Evolutionary conservation across 2,329 filamentous ascomycete species (phyloP).

Genomic region (Colletotrichum tropicicola): DNA sequence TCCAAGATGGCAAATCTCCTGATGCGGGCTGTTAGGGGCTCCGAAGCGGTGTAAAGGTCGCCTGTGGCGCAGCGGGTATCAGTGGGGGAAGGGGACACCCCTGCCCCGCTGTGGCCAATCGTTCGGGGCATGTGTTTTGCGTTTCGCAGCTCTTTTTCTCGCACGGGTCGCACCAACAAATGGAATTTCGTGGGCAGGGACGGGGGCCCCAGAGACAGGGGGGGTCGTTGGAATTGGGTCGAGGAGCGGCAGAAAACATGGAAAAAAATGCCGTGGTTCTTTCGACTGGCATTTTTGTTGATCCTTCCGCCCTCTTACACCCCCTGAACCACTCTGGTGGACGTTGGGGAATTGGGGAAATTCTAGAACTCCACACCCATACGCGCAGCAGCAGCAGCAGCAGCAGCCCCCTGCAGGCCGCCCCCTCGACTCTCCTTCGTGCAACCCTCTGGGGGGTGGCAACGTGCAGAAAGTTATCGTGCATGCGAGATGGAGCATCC

Average conservation of each 20-base stretch:
- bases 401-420: no score
- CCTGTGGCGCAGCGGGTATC: constrained; percentile 29
- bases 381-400: not conserved
- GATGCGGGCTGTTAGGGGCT: constrained; percentile 18
- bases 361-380: constrained; percentile 5
- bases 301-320: not conserved
- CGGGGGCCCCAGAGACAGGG: no score
- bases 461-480: constrained; percentile 2
- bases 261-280: not conserved
- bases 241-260: not conserved
- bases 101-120: constrained; percentile 28
- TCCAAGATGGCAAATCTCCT: constrained; percentile 30
- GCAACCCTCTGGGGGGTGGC: not conserved
- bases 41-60: constrained; percentile 20
- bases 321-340: constrained; percentile 7
- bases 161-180: no score
- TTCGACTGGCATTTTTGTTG: no score
- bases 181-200: no score
- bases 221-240: not conserved
- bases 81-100: constrained; percentile 16
- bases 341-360: constrained; percentile 11
- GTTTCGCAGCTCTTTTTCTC: not conserved
- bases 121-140: constrained; percentile 14
- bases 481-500: not conserved
- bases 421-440: no score